Evolutionary conservation across 225 moss, liverwort and hornwort genomes (phyloP), one percentile per base, ranked within the genome.

Genomic region (Anthoceros angustus): DNA sequence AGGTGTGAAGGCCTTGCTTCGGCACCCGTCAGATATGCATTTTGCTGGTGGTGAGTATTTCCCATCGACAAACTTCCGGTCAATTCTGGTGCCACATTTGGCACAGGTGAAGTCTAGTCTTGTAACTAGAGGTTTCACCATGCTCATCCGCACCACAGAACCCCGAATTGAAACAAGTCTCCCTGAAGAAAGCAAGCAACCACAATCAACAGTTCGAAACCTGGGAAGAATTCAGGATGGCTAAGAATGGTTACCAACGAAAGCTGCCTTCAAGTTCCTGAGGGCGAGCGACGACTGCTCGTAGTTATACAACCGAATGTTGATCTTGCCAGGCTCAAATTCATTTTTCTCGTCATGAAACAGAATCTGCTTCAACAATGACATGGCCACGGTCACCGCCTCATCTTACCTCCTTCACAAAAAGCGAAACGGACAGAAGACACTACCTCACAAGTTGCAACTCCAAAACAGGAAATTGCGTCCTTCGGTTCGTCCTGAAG

Each of bases 141-240:
- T 73, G 66, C 95, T 98, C 86, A 92, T 89, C 71, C 95, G 85
- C 41, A 92, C 87, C 12, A 98, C 89, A 50, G 89, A 92, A 50
- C 95, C 95, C 64, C 91, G 85, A 42, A 98, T 88, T 63, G 95
- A 98, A 64, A 98, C 86, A 62, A 98, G 73, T 74, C 73, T 92
- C 61, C 85, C 95, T 92, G 88, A 63, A 62, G 64, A 15, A 39
- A 64, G 64, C 7, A 25, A 64, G 40, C 38, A 8, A 25, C 7
- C 64, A 41, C 16, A 25, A 11, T 16, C 40, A 68, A 23, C 12
- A 43, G 60, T 32, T 60, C 9, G 16, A 39, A 10, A 55, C 39
- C 12, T 16, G 23, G 40, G 69, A 43, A 41, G 38, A n/a, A 9
- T 20, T 40, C 64, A 68, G 15, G 40, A 39, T 26, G 25, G 61